These are phyloP conservation scores for Ogataea nakhonphanomensis DNA, from an alignment of 805 yeast genomes.

Conservation along the genomic window DNA sequence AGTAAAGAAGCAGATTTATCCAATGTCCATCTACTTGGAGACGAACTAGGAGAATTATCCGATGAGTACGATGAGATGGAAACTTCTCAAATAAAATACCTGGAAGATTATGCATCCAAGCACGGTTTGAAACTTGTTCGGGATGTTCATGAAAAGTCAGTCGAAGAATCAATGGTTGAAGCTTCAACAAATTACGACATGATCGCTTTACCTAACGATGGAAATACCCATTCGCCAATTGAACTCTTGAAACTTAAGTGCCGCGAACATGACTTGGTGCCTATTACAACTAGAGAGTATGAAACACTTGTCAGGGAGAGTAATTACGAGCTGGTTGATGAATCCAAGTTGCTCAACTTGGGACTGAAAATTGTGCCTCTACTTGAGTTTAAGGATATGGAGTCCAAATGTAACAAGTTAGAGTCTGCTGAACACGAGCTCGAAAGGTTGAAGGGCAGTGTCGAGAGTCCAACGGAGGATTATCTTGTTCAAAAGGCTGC, in stretches of 20 bases:
- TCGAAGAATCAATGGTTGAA: constrained; percentile 20
- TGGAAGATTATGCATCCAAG: constrained; percentile 30
- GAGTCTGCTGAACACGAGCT: constrained; percentile 12
- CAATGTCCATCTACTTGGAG: constrained; percentile 16
- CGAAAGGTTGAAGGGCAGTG: constrained; percentile 6
- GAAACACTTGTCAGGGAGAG: neutral
- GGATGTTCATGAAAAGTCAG: constrained; percentile 3
- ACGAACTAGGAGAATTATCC: constrained; percentile 19
- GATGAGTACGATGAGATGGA: constrained; percentile 12
- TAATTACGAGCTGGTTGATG: constrained; percentile 21
- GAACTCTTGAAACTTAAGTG: constrained; percentile 8
- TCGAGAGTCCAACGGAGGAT: constrained; percentile 32
- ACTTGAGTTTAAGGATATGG: constrained; percentile 6
- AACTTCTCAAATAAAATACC: constrained; percentile 17
- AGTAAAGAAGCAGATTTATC: constrained; percentile 14
- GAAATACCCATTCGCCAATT: constrained; percentile 11
- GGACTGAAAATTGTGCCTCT: constrained; percentile 17
- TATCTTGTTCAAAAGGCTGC: constrained; percentile 29
- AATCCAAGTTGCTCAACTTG: constrained; percentile 18
- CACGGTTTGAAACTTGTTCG: constrained; percentile 22
- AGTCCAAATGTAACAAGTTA: constrained; percentile 8
- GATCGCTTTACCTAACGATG: constrained; percentile 28
- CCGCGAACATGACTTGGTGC: constrained; percentile 19
- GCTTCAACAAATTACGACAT: constrained; percentile 26
- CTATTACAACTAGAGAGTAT: constrained; percentile 2